Evolutionary conservation across 108 stramenopile genomes (phyloP).

Genomic region (Heterococcus sp.): DNA sequence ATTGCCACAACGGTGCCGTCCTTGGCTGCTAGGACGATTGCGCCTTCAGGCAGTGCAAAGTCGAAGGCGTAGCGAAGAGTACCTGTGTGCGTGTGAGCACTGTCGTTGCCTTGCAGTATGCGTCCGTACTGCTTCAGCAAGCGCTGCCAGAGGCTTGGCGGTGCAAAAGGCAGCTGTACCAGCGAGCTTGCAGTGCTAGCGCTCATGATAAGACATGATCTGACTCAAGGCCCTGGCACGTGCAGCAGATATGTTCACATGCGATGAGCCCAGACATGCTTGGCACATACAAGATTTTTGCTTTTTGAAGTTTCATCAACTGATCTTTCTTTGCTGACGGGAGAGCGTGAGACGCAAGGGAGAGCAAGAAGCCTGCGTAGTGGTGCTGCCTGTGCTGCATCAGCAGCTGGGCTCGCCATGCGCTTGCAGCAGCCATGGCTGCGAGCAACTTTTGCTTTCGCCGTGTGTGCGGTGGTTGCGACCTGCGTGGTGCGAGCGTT

Average conservation of each 20-base stretch:
- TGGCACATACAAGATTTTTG: too few relatives aligned
- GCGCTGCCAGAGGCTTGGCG: neutral
- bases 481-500: neutral
- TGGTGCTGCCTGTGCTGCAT: too few relatives aligned
- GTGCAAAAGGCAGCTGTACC: too few relatives aligned
- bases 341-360: too few relatives aligned
- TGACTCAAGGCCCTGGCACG: too few relatives aligned
- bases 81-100: conserved; percentile 31
- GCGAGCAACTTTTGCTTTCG: neutral
- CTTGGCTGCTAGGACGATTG: conserved; percentile 37
- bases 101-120: conserved; percentile 42
- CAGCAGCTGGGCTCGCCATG: too few relatives aligned
- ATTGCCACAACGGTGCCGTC: conserved; percentile 45
- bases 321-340: too few relatives aligned
- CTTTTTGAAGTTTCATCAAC: too few relatives aligned
- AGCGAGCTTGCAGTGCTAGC: neutral
- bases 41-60: conserved; percentile 31
- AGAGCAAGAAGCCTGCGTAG: too few relatives aligned
- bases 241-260: too few relatives aligned
- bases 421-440: too few relatives aligned
- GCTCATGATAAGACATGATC: neutral
- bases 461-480: neutral
- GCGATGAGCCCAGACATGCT: too few relatives aligned
- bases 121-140: neutral
- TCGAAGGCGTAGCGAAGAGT: conserved; percentile 45